phyloP scores from a whole-genome alignment of 129 eudicot species.

The Tanacetum coccineum region DNA sequence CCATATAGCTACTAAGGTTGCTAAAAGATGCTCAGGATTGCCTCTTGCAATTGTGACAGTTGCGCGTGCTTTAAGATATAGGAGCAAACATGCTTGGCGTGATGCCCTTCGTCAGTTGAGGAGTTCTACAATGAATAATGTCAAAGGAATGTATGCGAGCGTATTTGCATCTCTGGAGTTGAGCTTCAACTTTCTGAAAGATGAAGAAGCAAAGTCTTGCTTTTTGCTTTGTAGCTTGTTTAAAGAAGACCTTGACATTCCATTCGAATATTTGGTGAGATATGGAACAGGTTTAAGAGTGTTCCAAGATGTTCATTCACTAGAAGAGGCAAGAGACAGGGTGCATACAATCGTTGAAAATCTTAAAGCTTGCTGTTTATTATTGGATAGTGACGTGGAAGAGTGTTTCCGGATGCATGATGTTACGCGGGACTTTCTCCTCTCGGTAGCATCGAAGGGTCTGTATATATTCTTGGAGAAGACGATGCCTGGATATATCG shows the following conservation, averaged over 20 bases:
- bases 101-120: conserved; percentile 34
- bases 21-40: conserved; percentile 36
- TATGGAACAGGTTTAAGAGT: conserved; percentile 46
- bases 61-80: conserved; percentile 40
- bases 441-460: conserved; percentile 36
- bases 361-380: conserved; percentile 41
- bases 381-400: conserved; percentile 36
- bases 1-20: conserved; percentile 30
- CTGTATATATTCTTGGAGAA: conserved; percentile 28
- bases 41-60: conserved; percentile 46
- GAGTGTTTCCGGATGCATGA: conserved; percentile 48
- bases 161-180: conserved; percentile 32
- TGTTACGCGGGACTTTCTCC: conserved; percentile 47
- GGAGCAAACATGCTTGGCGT: conserved; percentile 38
- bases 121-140: conserved; percentile 30
- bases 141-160: conserved; percentile 41
- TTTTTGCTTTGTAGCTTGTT: conserved; percentile 45
- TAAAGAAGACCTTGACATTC: conserved; percentile 44
- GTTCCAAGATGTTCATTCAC: conserved; percentile 34
- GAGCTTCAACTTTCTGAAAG: conserved; percentile 40
- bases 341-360: conserved; percentile 28
- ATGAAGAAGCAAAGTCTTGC: conserved; percentile 33
- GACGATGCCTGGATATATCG: conserved; percentile 22
- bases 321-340: conserved; percentile 42
- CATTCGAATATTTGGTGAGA: conserved; percentile 36